Evolutionary conservation across 495 filamentous ascomycete genomes (phyloP), one percentile per base, ranked within the genome.

Genomic region (Cladorrhinum samala): DNA sequence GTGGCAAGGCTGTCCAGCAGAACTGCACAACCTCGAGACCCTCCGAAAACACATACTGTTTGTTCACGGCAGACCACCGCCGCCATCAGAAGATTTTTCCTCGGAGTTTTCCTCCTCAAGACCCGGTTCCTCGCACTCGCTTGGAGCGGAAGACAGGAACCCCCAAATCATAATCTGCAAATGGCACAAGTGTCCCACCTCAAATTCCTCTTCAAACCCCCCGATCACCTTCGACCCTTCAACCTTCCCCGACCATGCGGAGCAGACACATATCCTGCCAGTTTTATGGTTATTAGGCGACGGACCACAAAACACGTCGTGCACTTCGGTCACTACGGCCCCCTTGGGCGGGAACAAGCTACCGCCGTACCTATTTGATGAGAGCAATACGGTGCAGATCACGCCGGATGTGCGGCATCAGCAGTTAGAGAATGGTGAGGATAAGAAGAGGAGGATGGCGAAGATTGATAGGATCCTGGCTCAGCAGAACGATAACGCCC

Each of bases 21-120:
- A 89, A 61, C 71, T 93, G 2, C 88, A 92, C 56, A 91, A 91
- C 61, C 62, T 89, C 27, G 78, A 83, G 2, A 83, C 83, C 0
- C 72, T 93, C 18, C 79, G 81, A 50, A 79, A 77, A 49, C 89
- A 94, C 62, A 61, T 91, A 18, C 58, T 73, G 25, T 77, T 83
- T 49, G 68, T 83, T 4, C 87, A 78, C 57, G 67, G 66, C 13
- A 25, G 42, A 0, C 37, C 54, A 36, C n/a, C 16, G 17, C 21
- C 14, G 2, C 9, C 27, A 27, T 38, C 37, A 3, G 18, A n/a
- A n/a, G n/a, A n/a, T n/a, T n/a, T n/a, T n/a, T n/a, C n/a, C n/a
- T n/a, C n/a, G n/a, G n/a, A n/a, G n/a, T n/a, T n/a, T n/a, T n/a
- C n/a, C n/a, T n/a, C n/a, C n/a, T n/a, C n/a, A n/a, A n/a, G n/a